These are phyloP conservation scores for Austroboletus novae-zelandiae DNA, from an alignment of 1,284 basidiomycete genomes.

Conservation along the genomic window DNA sequence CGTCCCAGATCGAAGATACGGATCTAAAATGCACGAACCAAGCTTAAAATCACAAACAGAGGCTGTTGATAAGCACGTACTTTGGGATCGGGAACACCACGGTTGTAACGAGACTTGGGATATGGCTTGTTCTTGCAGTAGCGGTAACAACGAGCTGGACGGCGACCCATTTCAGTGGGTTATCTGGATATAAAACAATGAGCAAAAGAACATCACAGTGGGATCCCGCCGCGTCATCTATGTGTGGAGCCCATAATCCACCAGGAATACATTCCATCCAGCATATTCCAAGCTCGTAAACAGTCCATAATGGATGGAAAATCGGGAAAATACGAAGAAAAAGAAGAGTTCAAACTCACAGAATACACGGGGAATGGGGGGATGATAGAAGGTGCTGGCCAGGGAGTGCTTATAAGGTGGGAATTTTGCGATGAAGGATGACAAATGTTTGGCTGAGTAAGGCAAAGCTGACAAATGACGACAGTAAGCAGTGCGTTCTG, in stretches of 20 bases:
- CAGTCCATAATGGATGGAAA: neutral
- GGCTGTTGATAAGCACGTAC: slow-evolving; percentile 32
- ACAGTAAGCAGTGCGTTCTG: too few relatives aligned
- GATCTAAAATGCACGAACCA: slow-evolving; percentile 51
- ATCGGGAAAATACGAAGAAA: neutral
- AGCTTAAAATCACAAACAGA: neutral
- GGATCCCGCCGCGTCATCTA: neutral
- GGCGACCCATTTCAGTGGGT: slow-evolving; percentile 74
- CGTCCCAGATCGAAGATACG: slow-evolving; percentile 93
- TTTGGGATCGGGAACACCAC: slow-evolving; percentile 96
- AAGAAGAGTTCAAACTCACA: slow-evolving; percentile 13
- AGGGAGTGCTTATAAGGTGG: slow-evolving; percentile 20
- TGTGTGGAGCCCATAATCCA: slow-evolving; percentile 7
- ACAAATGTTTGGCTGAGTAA: slow-evolving; percentile 27
- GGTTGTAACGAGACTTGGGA: slow-evolving; percentile 94
- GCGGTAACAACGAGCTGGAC: slow-evolving; percentile 94
- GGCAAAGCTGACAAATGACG: neutral
- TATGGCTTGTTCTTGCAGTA: slow-evolving; percentile 99
- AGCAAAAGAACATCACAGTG: slow-evolving; percentile 2
- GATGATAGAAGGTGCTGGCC: neutral
- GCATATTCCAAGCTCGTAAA: neutral
- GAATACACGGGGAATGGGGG: slow-evolving; percentile 16
- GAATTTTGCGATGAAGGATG: slow-evolving; percentile 13
- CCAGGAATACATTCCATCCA: slow-evolving; percentile 12
- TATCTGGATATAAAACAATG: slow-evolving; percentile 13